Conservation (phyloP, 73 alveolate species). For the Paramecium octaurelia region DNA sequence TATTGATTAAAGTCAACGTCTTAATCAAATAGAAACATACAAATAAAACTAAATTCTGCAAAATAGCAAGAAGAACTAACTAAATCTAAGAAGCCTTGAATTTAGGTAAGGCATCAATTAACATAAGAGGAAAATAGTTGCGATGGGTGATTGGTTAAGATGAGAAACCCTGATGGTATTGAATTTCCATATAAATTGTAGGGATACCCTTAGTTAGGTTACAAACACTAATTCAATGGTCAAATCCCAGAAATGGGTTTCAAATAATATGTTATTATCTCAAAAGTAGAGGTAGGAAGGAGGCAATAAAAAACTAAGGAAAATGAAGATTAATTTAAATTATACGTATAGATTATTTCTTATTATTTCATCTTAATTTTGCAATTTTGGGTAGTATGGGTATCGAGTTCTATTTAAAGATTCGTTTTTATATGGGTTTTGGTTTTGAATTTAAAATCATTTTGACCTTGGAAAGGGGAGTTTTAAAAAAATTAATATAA, state of each 20-base stretch:
- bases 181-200: not conserved
- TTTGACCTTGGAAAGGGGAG: not conserved
- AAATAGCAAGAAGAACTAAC: not conserved
- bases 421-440: not conserved
- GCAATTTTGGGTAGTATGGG: not conserved
- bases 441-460: not conserved
- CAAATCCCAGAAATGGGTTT: slow-evolving; percentile 55
- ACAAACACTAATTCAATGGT: slow-evolving; percentile 50
- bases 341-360: not conserved
- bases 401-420: too few relatives aligned
- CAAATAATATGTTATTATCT: not conserved
- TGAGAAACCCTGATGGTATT: slow-evolving; percentile 62
- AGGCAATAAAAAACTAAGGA: not conserved
- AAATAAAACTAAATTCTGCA: not conserved
- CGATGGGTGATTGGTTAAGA: not conserved
- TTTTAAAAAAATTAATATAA: too few relatives aligned
- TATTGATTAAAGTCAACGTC: not conserved
- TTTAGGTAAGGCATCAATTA: too few relatives aligned
- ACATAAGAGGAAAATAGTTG: not conserved
- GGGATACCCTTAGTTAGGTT: slow-evolving; percentile 29
- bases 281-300: not conserved
- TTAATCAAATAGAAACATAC: not conserved
- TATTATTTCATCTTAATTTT: not conserved
- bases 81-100: too few relatives aligned
- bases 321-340: not conserved